A percentile compares a stretch with the other conserved stretches of the same genome.
phyloP scores from a whole-genome alignment of 805 yeast species.

The Candida wancherniae region DNA sequence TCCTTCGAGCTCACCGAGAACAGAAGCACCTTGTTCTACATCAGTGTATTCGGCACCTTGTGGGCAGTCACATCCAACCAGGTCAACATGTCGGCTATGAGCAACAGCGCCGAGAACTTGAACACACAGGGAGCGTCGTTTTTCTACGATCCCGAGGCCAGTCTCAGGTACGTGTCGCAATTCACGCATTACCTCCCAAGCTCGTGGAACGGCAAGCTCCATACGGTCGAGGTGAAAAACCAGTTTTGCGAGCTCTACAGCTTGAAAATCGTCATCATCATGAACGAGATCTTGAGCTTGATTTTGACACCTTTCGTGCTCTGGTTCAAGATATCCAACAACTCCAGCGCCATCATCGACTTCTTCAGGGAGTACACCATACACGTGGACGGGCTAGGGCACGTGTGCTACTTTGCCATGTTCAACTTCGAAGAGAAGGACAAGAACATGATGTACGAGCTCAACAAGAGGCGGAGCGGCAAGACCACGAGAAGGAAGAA shows the following conservation, averaged over 20 bases:
- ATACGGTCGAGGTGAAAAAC: constrained; percentile 75
- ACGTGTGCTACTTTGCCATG: constrained; percentile 92
- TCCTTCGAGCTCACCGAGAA: constrained; percentile 84
- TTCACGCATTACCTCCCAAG: constrained; percentile 88
- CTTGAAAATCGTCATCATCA: constrained; percentile 61
- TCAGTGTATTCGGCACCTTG: constrained; percentile 81
- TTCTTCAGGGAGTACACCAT: constrained; percentile 86
- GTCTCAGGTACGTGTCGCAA: constrained; percentile 72
- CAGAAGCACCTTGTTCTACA: constrained; percentile 77
- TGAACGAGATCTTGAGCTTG: constrained; percentile 78
- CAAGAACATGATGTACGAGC: constrained; percentile 38
- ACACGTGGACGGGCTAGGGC: constrained; percentile 91
- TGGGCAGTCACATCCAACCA: constrained; percentile 80
- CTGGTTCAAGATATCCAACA: constrained; percentile 74
- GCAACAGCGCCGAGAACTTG: constrained; percentile 22
- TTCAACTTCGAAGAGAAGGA: constrained; percentile 70
- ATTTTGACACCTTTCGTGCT: constrained; percentile 84
- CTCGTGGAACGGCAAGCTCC: constrained; percentile 81
- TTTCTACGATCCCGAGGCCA: constrained; percentile 91
- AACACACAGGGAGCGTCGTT: constrained; percentile 25
- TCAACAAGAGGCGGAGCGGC: constrained; percentile 19
- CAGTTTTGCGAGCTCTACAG: constrained; percentile 80
- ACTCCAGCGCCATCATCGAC: constrained; percentile 74
- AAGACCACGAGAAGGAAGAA: constrained; percentile 10
- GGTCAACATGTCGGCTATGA: constrained; percentile 25